Evolutionary conservation across 805 yeast genomes (phyloP).

Genomic region (Kazachstania martiniae): DNA sequence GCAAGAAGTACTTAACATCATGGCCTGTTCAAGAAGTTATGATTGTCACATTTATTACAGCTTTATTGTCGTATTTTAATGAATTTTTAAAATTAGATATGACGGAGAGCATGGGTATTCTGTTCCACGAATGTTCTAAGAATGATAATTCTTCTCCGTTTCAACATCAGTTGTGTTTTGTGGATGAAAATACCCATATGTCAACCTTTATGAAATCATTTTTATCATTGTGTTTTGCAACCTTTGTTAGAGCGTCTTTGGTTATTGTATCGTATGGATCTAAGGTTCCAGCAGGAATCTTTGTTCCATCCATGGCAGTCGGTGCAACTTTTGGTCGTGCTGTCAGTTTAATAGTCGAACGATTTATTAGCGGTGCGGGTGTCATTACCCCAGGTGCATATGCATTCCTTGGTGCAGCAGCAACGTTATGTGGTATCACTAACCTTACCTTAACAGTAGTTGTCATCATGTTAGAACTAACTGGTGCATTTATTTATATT

Average conservation of each 20-base stretch:
- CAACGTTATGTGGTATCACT: conserved; percentile 89
- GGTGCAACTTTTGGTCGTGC: conserved; percentile 94
- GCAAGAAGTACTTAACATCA: conserved; percentile 49
- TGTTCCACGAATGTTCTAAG: conserved; percentile 71
- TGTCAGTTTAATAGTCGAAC: conserved; percentile 62
- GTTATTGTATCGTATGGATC: conserved; percentile 84
- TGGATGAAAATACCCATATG: conserved; percentile 25
- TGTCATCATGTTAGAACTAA: conserved; percentile 88
- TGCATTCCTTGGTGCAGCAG: conserved; percentile 94
- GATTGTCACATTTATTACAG: conserved; percentile 54
- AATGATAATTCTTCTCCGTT: conserved; percentile 22
- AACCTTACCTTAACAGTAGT: conserved; percentile 88
- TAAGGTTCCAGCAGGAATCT: conserved; percentile 94
- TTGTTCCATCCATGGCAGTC: conserved; percentile 93
- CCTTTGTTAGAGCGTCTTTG: conserved; percentile 55
- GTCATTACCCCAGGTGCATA: conserved; percentile 91
- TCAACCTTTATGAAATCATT: conserved; percentile 30
- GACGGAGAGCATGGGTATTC: conserved; percentile 89
- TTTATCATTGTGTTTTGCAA: conserved; percentile 54
- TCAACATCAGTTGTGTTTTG: conserved; percentile 33
- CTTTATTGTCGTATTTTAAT: conserved; percentile 72
- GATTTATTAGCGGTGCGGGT: conserved; percentile 30
- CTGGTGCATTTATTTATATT: conserved; percentile 88
- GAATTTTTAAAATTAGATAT: conserved; percentile 74
- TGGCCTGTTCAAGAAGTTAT: conserved; percentile 58